These are phyloP conservation scores for Aspergillus ruber DNA, from an alignment of 2,329 filamentous ascomycete species.

Conservation along the genomic window DNA sequence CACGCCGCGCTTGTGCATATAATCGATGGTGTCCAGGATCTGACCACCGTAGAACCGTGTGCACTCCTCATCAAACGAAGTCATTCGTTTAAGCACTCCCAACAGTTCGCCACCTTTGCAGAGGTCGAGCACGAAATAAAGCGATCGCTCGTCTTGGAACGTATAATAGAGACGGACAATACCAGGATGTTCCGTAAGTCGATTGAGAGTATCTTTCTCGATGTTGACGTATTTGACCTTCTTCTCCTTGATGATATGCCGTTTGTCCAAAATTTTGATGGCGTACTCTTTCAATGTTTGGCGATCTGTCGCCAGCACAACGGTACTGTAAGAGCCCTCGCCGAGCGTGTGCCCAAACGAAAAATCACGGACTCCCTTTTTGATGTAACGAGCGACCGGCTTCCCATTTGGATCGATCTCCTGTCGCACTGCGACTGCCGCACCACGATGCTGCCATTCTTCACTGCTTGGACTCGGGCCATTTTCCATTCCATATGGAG, in stretches of 20 bases:
- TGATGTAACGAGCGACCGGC: slow-evolving; percentile 73
- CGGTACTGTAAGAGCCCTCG: slow-evolving; percentile 96
- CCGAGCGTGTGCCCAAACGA: slow-evolving; percentile 84
- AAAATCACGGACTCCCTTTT: slow-evolving; percentile 97
- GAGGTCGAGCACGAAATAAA: slow-evolving; percentile 94
- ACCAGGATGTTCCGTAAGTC: slow-evolving; percentile 90
- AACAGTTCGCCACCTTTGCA: slow-evolving; percentile 88
- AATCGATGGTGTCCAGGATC: slow-evolving; percentile 91
- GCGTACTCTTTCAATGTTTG: slow-evolving; percentile 94
- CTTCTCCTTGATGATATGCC: slow-evolving; percentile 99
- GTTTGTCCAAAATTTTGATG: slow-evolving; percentile 95
- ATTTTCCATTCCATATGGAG: slow-evolving; percentile 52
- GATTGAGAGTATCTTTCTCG: slow-evolving; percentile 95
- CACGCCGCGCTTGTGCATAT: slow-evolving; percentile 94
- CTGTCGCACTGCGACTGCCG: slow-evolving; percentile 74
- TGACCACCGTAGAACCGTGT: slow-evolving; percentile 90
- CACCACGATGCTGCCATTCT: slow-evolving; percentile 92
- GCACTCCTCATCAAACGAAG: slow-evolving; percentile 92
- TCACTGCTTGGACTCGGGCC: slow-evolving; percentile 64
- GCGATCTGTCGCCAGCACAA: slow-evolving; percentile 84
- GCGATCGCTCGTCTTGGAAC: slow-evolving; percentile 90
- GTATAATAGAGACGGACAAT: slow-evolving; percentile 97
- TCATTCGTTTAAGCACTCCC: slow-evolving; percentile 87
- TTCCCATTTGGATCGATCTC: slow-evolving; percentile 82
- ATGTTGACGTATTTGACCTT: slow-evolving; percentile 99